Base-by-base conservation (phyloP, 371 early-diverging fungal genomes). In the Circinella minor region DNA sequence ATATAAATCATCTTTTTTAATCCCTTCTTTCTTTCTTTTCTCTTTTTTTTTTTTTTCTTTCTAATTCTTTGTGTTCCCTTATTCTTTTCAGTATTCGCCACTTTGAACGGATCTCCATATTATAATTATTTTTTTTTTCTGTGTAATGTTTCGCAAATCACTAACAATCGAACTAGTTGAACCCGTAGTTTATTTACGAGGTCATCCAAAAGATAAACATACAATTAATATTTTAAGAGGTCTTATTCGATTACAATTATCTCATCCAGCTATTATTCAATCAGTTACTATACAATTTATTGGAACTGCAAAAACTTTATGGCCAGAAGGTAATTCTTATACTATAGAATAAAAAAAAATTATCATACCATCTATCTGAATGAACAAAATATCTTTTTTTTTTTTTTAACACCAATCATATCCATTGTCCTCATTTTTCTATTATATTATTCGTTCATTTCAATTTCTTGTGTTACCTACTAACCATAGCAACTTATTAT, bases 161-260 rank as follows among this genome's bases (percentile, higher is more conserved):
- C 61, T 82, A 48, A 77, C 78, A 17, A 74, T 82, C 39, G 76
- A 79, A 43, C 74, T 82, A 43, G 72, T 82, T 60, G 82, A 82
- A 69, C 77, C 77, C 10, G 72, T 76, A 20, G 76, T 79, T 10
- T 77, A 79, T 60, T 69, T 82, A 37, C 74, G 77, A 46, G 80
- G 78, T 36, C 71, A 74, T 27, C 71, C 79, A 3, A 77, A 76
- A 65, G 80, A 77, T 65, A 72, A 73, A 60, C 76, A 76, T 34
- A 72, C 72, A 9, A 71, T 74, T 46, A 82, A 79, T 36, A 74
- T 82, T 14, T 65, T 82, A 43, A 77, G 80, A 60, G 80, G 82
- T 15, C 66, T 71, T 46, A 74, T 82, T 55, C 71, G 76, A 11
- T 63, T 82, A 46, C 55, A 71, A 43, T 62, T 74, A 34, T 65